Base-by-base conservation (phyloP, 768 basidiomycete species). In the Russula olivacea region DNA sequence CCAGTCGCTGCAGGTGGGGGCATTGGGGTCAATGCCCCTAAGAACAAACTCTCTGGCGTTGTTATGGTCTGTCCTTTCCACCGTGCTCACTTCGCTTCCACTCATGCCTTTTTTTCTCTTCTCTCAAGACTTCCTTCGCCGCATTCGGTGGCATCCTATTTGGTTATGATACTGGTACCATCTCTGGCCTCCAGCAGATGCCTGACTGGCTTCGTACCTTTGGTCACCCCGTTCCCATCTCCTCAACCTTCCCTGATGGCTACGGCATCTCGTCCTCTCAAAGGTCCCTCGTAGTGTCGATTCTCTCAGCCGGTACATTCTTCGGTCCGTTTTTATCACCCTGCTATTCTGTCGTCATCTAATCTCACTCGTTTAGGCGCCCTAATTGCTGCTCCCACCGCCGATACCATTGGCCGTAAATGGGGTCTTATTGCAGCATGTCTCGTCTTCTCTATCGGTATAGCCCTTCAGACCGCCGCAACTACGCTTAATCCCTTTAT, bases 221-320 rank as follows among this genome's bases (percentile, higher is more conserved):
- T 66, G 84, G 81, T 63, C 59, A 68, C 34, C 70, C 64, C 41
- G 68, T 71, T 56, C 59, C 69, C 11, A 71, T 61, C 51, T 67
- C 61, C 14, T 1, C 55, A 25, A 51, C 67, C 11, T 63, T 70
- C 60, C 63, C 68, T 10, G 5, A n/a, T 9, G 59, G 56, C 12
- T 77, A 72, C 64, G 63, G 52, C 45, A 75, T 87, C 63, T 43
- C 74, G 21, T 77, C 81, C 32, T 70, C 80, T 36, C 68, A 74
- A 58, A 72, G 75, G 65, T 83, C 83, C 9, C 77, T 84, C 69
- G 76, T 87, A 77, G 71, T 79, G 52, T 85, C 84, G 53, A 88
- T 91, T 70, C 83, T 92, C 40, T 92, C 90, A 8, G 89, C 87
- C n/a, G 92, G 92, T 65, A 93, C 91, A 32, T 91, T 93, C 79